Base-by-base conservation (phyloP, 768 basidiomycete genomes). In the Crassisporium funariophilum region DNA sequence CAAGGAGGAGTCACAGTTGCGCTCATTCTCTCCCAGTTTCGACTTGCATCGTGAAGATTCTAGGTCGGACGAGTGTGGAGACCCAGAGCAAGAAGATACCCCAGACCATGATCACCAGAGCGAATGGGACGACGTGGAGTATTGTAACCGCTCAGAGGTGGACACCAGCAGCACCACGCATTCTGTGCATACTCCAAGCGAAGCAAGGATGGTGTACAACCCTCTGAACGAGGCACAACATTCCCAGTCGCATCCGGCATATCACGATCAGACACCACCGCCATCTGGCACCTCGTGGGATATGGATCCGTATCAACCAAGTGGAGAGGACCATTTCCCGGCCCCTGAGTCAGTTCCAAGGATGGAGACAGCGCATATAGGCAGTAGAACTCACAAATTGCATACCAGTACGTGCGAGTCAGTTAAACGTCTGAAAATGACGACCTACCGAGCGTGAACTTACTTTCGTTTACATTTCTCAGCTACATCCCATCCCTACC, bases 1-100 rank as follows among this genome's bases (percentile, higher is more conserved):
- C 44, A 34, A 24, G 39, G 53, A n/a, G 46, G 29, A 43, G 11
- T 17, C 23, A 8, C 41, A 49, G 24, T 22, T 75, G 22, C 68
- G 68, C 13, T 53, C 71, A 1, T 73, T 73, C 47, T 73, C 74
- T 1, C 71, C 72, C 1, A 65, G 64, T 21, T 74, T 71, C 49
- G 67, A 69, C 37, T 61, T 70, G 3, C 63, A 63, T 23, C 46
- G 57, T 24, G 51, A 61, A n/a, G 59, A 52, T 5, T 40, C 44
- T 5, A 19, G 20, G 25, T 25, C n/a, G 16, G 47, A 27, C 24
- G 11, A 23, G 19, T 34, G 13, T 17, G 22, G 13, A 37, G 22
- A 35, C 16, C 19, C 41, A 13, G 42, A 44, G 13, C 34, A 49
- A 38, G 39, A 53, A 2, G 47, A 50, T 16, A 40, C 43, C 6